Evolutionary conservation across 768 basidiomycete species (phyloP).

Genomic region (Exidia glandulosa): DNA sequence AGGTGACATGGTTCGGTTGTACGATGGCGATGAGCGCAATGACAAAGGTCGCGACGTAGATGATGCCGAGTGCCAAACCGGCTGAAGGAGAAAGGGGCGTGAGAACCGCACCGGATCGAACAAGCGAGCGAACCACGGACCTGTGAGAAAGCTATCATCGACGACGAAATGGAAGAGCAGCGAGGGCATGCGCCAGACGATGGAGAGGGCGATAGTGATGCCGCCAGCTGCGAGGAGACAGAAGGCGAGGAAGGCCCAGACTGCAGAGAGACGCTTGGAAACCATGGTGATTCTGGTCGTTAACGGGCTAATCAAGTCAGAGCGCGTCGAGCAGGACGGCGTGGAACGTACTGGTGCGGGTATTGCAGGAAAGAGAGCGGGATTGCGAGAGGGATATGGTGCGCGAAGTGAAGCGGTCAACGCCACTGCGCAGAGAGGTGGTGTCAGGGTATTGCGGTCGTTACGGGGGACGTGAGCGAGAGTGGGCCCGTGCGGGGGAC

Average conservation of each 20-base stretch:
- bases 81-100: conserved; percentile 31
- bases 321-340: not conserved
- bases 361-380: not conserved
- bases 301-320: not conserved
- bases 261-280: conserved; percentile 55
- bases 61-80: conserved; percentile 57
- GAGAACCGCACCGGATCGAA: conserved; percentile 12
- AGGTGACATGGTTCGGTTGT: conserved; percentile 56
- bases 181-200: conserved; percentile 59
- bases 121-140: conserved; percentile 29
- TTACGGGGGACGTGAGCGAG: not conserved
- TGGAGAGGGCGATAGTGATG: conserved; percentile 52
- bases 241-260: conserved; percentile 64
- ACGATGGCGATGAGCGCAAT: conserved; percentile 63
- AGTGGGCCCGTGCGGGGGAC: not conserved
- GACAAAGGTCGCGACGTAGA: conserved; percentile 54
- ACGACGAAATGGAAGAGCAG: conserved; percentile 68
- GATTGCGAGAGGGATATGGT: not conserved
- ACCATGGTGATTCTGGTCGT: conserved; percentile 38
- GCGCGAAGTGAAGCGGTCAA: not conserved
- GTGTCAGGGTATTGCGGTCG: not conserved
- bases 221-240: conserved; percentile 60
- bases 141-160: conserved; percentile 41
- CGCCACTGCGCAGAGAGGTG: no score
- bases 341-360: not conserved